Base-by-base conservation (phyloP, 192 early-diverging fungal genomes). In the Mortierella hygrophila region DNA sequence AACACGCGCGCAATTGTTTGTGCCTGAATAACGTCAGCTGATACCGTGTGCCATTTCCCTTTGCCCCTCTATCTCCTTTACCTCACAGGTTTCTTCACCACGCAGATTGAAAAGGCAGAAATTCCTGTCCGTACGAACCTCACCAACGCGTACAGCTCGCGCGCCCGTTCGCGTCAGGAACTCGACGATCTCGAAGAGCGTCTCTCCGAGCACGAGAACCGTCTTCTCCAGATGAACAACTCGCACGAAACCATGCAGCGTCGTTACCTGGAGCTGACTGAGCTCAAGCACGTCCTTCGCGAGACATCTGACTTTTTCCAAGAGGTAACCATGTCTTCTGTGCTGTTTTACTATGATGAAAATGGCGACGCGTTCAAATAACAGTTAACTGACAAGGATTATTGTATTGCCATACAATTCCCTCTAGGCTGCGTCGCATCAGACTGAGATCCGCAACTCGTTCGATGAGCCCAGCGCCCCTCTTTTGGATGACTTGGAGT, bases 101-200 rank as follows among this genome's bases (percentile, higher is more conserved):
- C 87, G 16, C 97, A 99, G 88, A 93, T 97, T 75, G 93, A 95
- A 69, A 96, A 95, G 81, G 93, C 92, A n/a, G 95, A 94, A 23
- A 94, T 99, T 74, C 89, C 90, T 35, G 78, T 95, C 32, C 89
- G 88, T 60, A 85, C 90, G 65, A 78, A 91, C 72, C 75, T 87
- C 71, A 57, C 92, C 44, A 77, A 92, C 54, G 75, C 90, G 47
- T 90, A 88, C 68, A 80, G 90, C 79, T 79, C 77, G 77, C 92
- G 94, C 20, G 94, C 97, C 16, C 93, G 96, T 40, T 95, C 94
- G 41, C 95, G 96, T 57, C 95, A 96, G 78, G 97, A 99, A 85
- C 93, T 99, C 74, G 99, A 99, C 89, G 97, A 99, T 78, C 92
- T 99, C 70, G 97, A 98, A 80, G 95, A 94, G 81, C 89, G 90